Base-by-base conservation (phyloP, 2,329 filamentous ascomycete genomes). In the Microcyclospora pomicola region DNA sequence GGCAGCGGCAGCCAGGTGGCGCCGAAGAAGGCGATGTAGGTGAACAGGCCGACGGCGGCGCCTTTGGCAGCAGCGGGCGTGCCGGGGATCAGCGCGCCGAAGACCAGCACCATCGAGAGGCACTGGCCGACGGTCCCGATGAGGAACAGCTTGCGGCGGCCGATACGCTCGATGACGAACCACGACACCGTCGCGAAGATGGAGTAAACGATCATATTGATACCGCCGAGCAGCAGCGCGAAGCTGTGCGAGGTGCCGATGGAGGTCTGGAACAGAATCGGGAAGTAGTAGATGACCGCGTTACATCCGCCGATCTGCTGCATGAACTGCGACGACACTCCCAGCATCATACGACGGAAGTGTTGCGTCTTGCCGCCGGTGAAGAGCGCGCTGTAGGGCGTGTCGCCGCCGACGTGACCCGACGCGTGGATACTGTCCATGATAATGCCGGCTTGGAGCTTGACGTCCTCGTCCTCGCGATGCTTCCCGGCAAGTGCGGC, bases 1-100 rank as follows among this genome's bases (percentile, higher is more conserved):
- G 51, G 52, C n/a, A 55, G 45, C 13, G 50, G 51, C 1, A 56
- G 42, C 51, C 51, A 54, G 7, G 69, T 75, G 0, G 75, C 75
- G 27, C 76, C 77, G 45, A 80, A 81, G 39, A 75, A 76, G 4
- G 75, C 73, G 49, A 81, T 81, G 58, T 80, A 82, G 2, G 75
- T 68, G 59, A 82, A 82, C 10, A 82, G 44, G 40, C 76, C 77
- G 2, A 79, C 75, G 9, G 69, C 66, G 1, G 67, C 65, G 24
- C 66, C 64, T 43, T 68, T 66, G 15, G 66, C 61, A 3, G 43
- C 38, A 7, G 38, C 48, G 2, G 50, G 24, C 1, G 49, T 55
- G 27, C 47, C 55, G 2, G 61, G 60, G 15, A 65, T 62, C 14
- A 65, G 45, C 42, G 58, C 59, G n/a, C 49, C 61, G 34, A 65